phyloP scores from a whole-genome alignment of 2,329 filamentous ascomycete species.

The Shiraia sp. region DNA sequence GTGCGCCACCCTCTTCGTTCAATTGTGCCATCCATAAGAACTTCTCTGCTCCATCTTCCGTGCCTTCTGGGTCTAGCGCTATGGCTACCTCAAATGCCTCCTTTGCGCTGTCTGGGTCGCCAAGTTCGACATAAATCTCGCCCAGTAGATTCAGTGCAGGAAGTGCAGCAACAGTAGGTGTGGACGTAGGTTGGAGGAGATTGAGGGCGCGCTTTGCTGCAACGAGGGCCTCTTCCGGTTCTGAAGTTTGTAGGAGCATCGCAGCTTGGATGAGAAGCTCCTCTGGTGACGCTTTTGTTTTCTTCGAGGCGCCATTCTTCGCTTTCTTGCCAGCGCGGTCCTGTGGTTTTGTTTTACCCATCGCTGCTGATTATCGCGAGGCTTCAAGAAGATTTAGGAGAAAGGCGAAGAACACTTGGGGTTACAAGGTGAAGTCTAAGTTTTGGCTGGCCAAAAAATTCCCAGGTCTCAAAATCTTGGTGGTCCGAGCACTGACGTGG shows the following conservation, averaged over 20 bases:
- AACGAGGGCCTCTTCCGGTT: slow-evolving; percentile 61
- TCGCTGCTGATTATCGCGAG: slow-evolving; percentile 21
- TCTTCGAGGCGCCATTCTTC: slow-evolving; percentile 45
- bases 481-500: slow-evolving; percentile 30
- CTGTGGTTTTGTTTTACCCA: slow-evolving; percentile 59
- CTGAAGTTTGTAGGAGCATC: slow-evolving; percentile 60
- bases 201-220: slow-evolving; percentile 59
- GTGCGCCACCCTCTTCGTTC: slow-evolving; percentile 64
- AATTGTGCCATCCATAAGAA: slow-evolving; percentile 94
- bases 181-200: slow-evolving; percentile 48
- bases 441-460: slow-evolving; percentile 22
- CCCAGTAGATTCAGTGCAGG: slow-evolving; percentile 76
- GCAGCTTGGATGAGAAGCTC: slow-evolving; percentile 62
- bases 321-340: slow-evolving; percentile 44
- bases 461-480: slow-evolving; percentile 16
- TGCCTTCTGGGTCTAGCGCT: slow-evolving; percentile 76
- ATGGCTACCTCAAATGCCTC: slow-evolving; percentile 74
- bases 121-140: slow-evolving; percentile 80
- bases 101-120: slow-evolving; percentile 76
- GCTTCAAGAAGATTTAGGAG: neutral
- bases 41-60: slow-evolving; percentile 85
- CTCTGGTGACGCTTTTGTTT: slow-evolving; percentile 56
- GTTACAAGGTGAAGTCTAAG: neutral
- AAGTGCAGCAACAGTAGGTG: slow-evolving; percentile 55
- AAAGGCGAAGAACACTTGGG: slow-evolving; percentile 1